Evolutionary conservation across 1,284 basidiomycete genomes (phyloP).

Genomic region (Malassezia arunalokei): DNA sequence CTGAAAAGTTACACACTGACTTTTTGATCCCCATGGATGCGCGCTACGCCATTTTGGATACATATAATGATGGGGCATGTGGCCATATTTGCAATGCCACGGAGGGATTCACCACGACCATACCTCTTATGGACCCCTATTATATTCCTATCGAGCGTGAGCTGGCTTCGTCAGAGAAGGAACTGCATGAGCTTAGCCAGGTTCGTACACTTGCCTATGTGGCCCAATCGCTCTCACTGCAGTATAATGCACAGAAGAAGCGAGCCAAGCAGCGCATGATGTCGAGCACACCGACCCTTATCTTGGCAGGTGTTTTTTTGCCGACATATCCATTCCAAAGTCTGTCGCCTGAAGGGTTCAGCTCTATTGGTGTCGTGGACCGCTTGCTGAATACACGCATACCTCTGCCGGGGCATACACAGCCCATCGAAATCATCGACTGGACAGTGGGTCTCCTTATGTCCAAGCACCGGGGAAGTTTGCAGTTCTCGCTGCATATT

Average conservation of each 20-base stretch:
- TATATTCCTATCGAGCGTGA: slow-evolving; percentile 3
- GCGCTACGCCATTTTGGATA: not conserved
- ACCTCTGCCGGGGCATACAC: not conserved
- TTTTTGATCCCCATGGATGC: slow-evolving; percentile 13
- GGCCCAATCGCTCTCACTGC: not conserved
- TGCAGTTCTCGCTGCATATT: slow-evolving; percentile 13
- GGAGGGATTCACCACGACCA: slow-evolving; percentile 3
- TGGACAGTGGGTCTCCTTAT: slow-evolving; percentile 13
- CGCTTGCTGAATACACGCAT: not conserved
- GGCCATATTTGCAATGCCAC: slow-evolving; percentile 6
- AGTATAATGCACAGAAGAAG: not conserved
- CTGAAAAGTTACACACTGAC: slow-evolving; percentile 7
- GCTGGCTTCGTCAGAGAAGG: not conserved
- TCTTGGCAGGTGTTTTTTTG: slow-evolving; percentile 1
- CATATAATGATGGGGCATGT: not conserved
- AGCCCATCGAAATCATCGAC: slow-evolving; percentile 4
- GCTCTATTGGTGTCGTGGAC: slow-evolving; percentile 13
- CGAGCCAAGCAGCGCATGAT: not conserved
- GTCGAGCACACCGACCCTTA: not conserved
- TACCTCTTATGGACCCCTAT: slow-evolving; percentile 11
- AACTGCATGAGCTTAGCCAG: slow-evolving; percentile 9
- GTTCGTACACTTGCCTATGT: slow-evolving; percentile 3
- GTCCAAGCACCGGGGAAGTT: slow-evolving; percentile 5
- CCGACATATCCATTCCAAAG: not conserved
- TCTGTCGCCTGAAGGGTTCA: slow-evolving; percentile 13